Evolutionary conservation across 345 rosid species (phyloP).

Genomic region (Zanthoxylum bungeanum): DNA sequence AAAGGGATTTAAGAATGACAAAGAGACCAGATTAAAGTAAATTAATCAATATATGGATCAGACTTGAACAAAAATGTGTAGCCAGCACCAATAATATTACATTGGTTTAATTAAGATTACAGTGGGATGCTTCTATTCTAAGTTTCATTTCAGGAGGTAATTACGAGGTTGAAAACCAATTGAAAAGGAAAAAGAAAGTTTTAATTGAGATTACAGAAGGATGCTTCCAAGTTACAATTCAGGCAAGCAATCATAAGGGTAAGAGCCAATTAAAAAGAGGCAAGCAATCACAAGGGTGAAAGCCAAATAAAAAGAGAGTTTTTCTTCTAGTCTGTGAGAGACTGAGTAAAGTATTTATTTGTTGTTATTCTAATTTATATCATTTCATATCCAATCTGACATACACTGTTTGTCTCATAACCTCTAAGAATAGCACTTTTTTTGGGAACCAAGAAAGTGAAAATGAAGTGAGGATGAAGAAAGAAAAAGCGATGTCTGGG

Average conservation of each 20-base stretch:
- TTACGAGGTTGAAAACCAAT: too few relatives aligned
- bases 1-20: background rate
- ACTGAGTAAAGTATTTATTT: background rate
- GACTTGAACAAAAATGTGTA: background rate
- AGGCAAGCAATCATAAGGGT: background rate
- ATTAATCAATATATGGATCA: background rate
- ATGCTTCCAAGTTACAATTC: conserved; percentile 1
- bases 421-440: background rate
- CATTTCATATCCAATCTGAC: background rate
- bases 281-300: too few relatives aligned
- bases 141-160: too few relatives aligned
- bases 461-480: background rate
- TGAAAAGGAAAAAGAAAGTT: too few relatives aligned
- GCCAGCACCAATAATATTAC: background rate
- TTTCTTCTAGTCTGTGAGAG: background rate
- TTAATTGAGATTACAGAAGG: background rate
- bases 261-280: background rate
- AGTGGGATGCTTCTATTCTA: too few relatives aligned
- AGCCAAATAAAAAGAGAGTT: background rate
- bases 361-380: background rate
- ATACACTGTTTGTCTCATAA: background rate
- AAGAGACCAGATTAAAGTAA: background rate
- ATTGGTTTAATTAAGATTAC: too few relatives aligned
- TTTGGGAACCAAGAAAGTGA: background rate
- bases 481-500: background rate